Base-by-base conservation (phyloP, 345 rosid species). In the Salix arbutifolia region DNA sequence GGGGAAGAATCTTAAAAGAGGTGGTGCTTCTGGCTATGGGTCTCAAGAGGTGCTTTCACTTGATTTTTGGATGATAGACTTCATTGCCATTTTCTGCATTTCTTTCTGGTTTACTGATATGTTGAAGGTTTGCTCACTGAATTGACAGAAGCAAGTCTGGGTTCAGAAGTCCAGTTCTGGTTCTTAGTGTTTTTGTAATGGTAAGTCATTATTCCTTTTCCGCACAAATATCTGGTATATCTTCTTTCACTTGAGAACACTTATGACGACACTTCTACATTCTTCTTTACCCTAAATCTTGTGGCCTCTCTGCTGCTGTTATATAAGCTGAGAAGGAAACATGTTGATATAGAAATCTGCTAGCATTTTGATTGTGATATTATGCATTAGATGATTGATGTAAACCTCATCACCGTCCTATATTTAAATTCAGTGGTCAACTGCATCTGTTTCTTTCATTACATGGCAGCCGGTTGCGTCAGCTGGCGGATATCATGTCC, bases 101-200 rank as follows among this genome's bases (percentile, higher is more conserved):
- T 25, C 37, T 30, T n/a, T 46, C 42, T 71, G 37, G 46, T 48
- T 69, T 60, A 35, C 75, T 76, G 40, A 71, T 61, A n/a, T 4
- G 58, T 35, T 82, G 53, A 75, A 23, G 35, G 44, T 73, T 69
- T 19, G n/a, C 64, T 76, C 71, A n/a, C 50, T 80, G 76, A 65
- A 78, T 61, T 73, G 73, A 77, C 92, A 92, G 97, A 92, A 91
- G 86, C 96, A 91, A 76, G 90, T 86, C 72, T 92, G 97, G 97
- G 86, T 92, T 78, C 97, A 91, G 79, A 92, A 91, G 76, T 79
- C 96, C 68, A 75, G 91, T 69, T 84, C 90, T 6, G 94, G 90
- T 70, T 84, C 91, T 68, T 92, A 87, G 87, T 38, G 67, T 40
- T 67, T 67, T 16, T 48, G 73, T 60, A 52, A 31, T 38, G 79